These are phyloP conservation scores for Neurospora terricola DNA, from an alignment of 495 filamentous ascomycete genomes.

Conservation along the genomic window DNA sequence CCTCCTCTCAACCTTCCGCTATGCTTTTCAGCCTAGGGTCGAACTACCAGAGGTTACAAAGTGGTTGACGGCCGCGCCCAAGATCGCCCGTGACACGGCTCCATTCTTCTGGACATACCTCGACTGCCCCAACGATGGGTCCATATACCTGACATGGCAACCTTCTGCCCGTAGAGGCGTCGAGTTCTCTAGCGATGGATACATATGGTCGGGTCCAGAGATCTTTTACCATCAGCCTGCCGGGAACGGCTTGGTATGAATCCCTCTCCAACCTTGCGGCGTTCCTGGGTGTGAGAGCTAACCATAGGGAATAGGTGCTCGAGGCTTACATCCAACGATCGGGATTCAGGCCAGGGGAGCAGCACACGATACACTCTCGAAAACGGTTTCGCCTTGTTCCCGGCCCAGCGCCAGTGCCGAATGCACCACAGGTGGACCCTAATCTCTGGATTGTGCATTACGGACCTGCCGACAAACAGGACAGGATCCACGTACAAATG, in stretches of 20 bases:
- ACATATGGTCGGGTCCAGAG: conserved; percentile 78
- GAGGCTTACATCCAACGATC: conserved; percentile 75
- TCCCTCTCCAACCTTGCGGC: not conserved
- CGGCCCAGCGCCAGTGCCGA: conserved; percentile 47
- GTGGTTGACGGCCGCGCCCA: conserved; percentile 70
- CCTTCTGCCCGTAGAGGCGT: conserved; percentile 54
- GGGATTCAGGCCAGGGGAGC: conserved; percentile 65
- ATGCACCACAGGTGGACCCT: conserved; percentile 58
- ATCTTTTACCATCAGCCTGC: conserved; percentile 56
- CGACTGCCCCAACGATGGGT: conserved; percentile 68
- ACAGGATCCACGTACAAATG: conserved; percentile 56
- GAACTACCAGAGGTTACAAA: conserved; percentile 61
- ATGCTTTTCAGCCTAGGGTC: conserved; percentile 55
- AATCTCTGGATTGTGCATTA: conserved; percentile 95
- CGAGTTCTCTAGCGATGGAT: conserved; percentile 81
- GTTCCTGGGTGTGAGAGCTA: conserved; percentile 1
- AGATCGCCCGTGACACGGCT: conserved; percentile 61
- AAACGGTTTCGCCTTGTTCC: conserved; percentile 74
- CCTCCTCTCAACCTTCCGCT: conserved; percentile 66
- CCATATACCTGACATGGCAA: conserved; percentile 79
- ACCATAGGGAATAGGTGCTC: conserved; percentile 36
- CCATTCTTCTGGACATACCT: conserved; percentile 90
- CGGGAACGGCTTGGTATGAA: conserved; percentile 63
- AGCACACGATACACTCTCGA: conserved; percentile 60
- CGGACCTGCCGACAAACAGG: conserved; percentile 55